Evolutionary conservation across 83 land plant genomes (phyloP), one percentile per base, ranked within the genome.

Genomic region (Isoetes engelmannii): DNA sequence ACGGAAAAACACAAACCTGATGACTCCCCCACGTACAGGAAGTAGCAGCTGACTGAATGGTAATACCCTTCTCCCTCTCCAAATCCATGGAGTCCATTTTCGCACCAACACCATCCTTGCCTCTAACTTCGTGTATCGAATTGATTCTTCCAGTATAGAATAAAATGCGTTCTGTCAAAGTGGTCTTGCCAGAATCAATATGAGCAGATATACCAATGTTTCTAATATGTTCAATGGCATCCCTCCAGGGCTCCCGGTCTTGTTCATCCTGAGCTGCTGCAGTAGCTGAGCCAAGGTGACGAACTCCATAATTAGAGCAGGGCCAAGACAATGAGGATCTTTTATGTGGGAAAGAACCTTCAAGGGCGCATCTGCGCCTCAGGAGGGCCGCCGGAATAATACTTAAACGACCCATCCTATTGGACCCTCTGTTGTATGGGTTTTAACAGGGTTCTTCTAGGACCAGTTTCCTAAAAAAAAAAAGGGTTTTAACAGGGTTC

Each of bases 81-180:
- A 91, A 78, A 70, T 95, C 99, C 99, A 95, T 95, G 53, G 97
- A 95, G 68, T 95, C 99, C 99, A 95, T 95, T 84, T 91, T 95
- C 8, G 97, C 99, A 0, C 99, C 99, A 6, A 95, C 99, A n/a
- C 99, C 99, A 60, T 95, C 94, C 67, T 81, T 85, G 7, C 99
- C 99, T 7, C 99, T 67, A 42, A 94, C 99, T 77, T 94, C 99
- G 43, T 94, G 99, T 47, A 95, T 95, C 81, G 90, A 93, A 68
- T 95, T 89, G 67, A 95, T 95, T 54, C 84, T 45, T 4, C 99
- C 99, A 8, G 99, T 95, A 77, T 95, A 95, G 58, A 76, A 95
- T 55, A 95, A 70, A 20, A 95, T 69, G 37, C 97, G 68, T 75
- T 95, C 99, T 4, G 99, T 95, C 57, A 95, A 72, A 21, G 99